A percentile compares a stretch with the other conserved stretches of the same genome.
Conservation (phyloP, 139 green algal genomes). For the Trebouxia sp. region DNA sequence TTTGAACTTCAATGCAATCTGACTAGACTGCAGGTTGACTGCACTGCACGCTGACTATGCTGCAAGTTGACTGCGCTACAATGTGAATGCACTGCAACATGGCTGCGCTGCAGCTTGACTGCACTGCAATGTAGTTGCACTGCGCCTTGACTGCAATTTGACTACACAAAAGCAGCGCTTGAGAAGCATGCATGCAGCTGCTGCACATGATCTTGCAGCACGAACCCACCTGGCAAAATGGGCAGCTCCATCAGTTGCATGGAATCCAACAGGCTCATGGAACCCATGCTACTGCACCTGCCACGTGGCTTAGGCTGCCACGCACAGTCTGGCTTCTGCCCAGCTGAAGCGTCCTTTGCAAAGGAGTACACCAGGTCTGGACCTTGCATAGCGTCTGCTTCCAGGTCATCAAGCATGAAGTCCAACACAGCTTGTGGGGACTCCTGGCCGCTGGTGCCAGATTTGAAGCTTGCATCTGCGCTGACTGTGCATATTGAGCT, state of each 20-base stretch:
- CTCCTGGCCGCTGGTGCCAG: neutral
- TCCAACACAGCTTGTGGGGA: slow-evolving; percentile 6
- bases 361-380: neutral
- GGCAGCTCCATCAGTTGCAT: slow-evolving; percentile 18
- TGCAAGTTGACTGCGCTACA: no score
- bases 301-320: neutral
- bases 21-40: no score
- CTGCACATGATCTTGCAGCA: no score
- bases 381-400: neutral
- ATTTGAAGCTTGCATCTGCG: slow-evolving; percentile 9
- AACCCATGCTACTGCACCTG: slow-evolving; percentile 18
- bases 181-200: no score
- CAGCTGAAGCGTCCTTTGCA: neutral
- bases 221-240: slow-evolving; percentile 16
- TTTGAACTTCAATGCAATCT: no score
- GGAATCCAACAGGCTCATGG: slow-evolving; percentile 11
- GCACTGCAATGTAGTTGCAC: no score
- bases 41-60: no score
- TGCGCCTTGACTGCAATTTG: no score
- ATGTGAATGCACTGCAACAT: no score
- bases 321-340: neutral
- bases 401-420: neutral
- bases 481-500: neutral
- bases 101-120: no score
- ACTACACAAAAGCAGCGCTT: no score